A percentile compares a stretch with the other conserved stretches of the same genome.
Evolutionary conservation across 768 basidiomycete genomes (phyloP).

Genomic region (Lepiota venenata): DNA sequence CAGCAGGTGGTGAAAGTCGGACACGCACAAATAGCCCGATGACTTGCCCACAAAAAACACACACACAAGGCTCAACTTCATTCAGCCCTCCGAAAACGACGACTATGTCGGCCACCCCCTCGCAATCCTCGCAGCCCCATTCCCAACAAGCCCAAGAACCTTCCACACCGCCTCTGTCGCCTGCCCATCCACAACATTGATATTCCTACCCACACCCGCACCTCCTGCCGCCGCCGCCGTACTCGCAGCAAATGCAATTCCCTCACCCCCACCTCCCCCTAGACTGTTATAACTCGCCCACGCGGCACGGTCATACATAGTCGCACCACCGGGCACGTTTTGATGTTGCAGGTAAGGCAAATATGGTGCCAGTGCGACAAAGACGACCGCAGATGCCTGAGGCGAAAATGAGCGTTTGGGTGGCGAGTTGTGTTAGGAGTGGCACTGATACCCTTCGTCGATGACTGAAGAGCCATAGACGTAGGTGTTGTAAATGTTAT

Average conservation of each 20-base stretch:
- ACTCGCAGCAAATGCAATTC: slow-evolving; percentile 12
- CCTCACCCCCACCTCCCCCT: slow-evolving; percentile 42
- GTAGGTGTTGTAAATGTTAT: slow-evolving; percentile 84
- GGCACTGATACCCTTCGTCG: slow-evolving; percentile 14
- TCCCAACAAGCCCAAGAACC: slow-evolving; percentile 67
- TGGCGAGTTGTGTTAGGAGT: slow-evolving; percentile 25
- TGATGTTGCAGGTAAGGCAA: slow-evolving; percentile 42
- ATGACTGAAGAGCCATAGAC: slow-evolving; percentile 35
- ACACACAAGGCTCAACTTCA: too few relatives aligned
- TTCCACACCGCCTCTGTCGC: slow-evolving; percentile 60
- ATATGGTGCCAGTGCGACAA: slow-evolving; percentile 60
- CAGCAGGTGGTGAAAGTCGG: too few relatives aligned
- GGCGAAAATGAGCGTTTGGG: slow-evolving; percentile 54
- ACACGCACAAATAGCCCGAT: too few relatives aligned
- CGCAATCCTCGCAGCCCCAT: slow-evolving; percentile 71
- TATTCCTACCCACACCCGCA: slow-evolving; percentile 59
- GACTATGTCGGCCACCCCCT: slow-evolving; percentile 73
- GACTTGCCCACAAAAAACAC: too few relatives aligned
- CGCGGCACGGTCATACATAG: slow-evolving; percentile 72
- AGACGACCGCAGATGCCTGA: slow-evolving; percentile 60
- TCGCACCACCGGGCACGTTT: slow-evolving; percentile 58
- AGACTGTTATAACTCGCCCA: slow-evolving; percentile 80
- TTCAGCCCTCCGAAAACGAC: too few relatives aligned
- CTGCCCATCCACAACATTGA: slow-evolving; percentile 50
- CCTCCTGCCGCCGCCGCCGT: slow-evolving; percentile 14